Conservation (phyloP, 2,329 filamentous ascomycete species). For the Mollisia scopiformis region DNA sequence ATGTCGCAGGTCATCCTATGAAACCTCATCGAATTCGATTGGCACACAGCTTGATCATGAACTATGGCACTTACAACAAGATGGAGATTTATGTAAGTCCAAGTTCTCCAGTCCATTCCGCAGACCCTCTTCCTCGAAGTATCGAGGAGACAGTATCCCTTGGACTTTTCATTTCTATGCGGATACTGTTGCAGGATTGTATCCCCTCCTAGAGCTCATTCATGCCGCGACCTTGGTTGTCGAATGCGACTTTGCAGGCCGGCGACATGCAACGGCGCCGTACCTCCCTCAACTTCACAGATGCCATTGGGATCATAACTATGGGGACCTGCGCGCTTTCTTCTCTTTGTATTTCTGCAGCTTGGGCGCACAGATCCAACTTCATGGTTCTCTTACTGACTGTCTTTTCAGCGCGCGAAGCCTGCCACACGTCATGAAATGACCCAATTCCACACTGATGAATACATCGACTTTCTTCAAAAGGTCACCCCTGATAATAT, state of each 20-base stretch:
- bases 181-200: not conserved
- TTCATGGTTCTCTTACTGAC: not conserved
- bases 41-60: constrained; percentile 94
- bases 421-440: constrained; percentile 88
- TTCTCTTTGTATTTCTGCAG: no score
- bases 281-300: no score
- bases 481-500: constrained; percentile 99
- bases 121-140: not conserved
- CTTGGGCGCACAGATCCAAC: not conserved
- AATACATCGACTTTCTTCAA: constrained; percentile 93
- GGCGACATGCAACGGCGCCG: no score
- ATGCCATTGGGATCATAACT: no score
- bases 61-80: constrained; percentile 70
- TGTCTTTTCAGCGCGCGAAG: constrained; percentile 68
- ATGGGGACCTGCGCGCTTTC: no score
- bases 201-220: not conserved
- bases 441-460: constrained; percentile 90
- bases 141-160: not conserved
- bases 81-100: constrained; percentile 92
- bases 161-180: not conserved
- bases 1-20: constrained; percentile 97
- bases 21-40: constrained; percentile 95
- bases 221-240: no score
- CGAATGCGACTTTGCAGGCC: not conserved
- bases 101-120: not conserved